Evolutionary conservation across 345 rosid genomes (phyloP), one percentile per base, ranked within the genome.

Genomic region (Isatis tinctoria): DNA sequence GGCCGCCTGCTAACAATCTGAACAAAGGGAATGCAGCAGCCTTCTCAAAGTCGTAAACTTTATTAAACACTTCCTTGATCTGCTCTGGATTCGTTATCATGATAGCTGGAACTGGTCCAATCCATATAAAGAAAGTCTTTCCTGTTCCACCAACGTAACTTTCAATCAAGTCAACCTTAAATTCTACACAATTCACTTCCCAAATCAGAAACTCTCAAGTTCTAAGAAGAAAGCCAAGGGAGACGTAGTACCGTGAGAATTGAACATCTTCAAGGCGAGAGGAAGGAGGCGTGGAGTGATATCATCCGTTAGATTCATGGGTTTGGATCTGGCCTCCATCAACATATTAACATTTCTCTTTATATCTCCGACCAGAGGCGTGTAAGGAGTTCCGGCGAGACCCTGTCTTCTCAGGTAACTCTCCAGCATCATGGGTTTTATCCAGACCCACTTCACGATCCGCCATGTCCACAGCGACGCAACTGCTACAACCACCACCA

Each of bases 361-460:
- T 11, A 70, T 36, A 75, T 86, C 90, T 68, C 88, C 89, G 39
- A 61, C 51, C 14, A 78, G 16, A 44, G 79, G 65, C 28, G 69
- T 61, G 60, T 82, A 85, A 2, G 82, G 74, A 27, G 81, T 81
- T 67, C 85, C 88, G 6, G 40, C 10, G 44, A 88, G 74, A 27
- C 89, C 90, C 36, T 82, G 87, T 45, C 66, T 45, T 77, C 74
- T 82, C 26, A 88, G 67, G 47, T 10, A 48, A 66, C 53, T 81
- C 79, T 85, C 90, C 1, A 86, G 76, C 70, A 37, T 79, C 82
- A 60, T 83, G 0, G 89, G 93, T 72, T 53, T 74, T 35, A 88
- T 65, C 89, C 86, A 85, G 2, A 82, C 73, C 86, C 84, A 73
- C 22, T 77, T 75, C 60, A 79, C 28, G 1, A 79, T 30, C 69